Conservation (phyloP, 140 eudicot species). For the Eryngium alpinum region DNA sequence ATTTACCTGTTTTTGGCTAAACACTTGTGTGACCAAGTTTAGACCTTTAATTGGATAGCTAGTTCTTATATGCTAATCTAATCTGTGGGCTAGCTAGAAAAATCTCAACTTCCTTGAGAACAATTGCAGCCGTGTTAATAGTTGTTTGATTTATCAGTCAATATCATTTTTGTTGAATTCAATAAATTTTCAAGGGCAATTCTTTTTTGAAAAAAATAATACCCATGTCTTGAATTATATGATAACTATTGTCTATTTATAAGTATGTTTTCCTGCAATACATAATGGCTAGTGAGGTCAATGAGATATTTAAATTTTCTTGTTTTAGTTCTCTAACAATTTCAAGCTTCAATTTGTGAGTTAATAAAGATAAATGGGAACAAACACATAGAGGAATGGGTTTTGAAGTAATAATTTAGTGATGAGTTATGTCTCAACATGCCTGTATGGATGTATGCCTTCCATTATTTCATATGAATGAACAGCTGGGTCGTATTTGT, state of each 20-base stretch:
- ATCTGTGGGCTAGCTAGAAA: neutral
- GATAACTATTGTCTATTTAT: neutral
- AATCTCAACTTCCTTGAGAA: neutral
- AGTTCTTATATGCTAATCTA: neutral
- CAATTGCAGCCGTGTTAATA: neutral
- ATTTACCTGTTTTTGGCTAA: neutral
- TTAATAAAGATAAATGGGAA: neutral
- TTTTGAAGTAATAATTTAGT: neutral
- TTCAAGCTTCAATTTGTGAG: neutral
- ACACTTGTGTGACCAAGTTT: conserved; percentile 7
- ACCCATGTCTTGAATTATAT: too few relatives aligned
- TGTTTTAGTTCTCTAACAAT: neutral
- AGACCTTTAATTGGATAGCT: neutral
- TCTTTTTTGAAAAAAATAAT: neutral
- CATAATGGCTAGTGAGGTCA: neutral
- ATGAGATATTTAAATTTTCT: too few relatives aligned
- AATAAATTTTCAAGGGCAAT: neutral
- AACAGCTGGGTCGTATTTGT: conserved; percentile 2
- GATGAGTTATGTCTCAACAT: neutral
- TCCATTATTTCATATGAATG: neutral
- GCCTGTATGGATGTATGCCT: neutral
- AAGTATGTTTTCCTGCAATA: neutral
- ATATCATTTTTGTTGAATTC: neutral
- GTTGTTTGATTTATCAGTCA: neutral
- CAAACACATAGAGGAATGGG: neutral